Percentiles rank a stretch among this genome's conserved stretches.
Conservation (phyloP, 2,329 filamentous ascomycete species). For the Cryoendolithus antarcticus region DNA sequence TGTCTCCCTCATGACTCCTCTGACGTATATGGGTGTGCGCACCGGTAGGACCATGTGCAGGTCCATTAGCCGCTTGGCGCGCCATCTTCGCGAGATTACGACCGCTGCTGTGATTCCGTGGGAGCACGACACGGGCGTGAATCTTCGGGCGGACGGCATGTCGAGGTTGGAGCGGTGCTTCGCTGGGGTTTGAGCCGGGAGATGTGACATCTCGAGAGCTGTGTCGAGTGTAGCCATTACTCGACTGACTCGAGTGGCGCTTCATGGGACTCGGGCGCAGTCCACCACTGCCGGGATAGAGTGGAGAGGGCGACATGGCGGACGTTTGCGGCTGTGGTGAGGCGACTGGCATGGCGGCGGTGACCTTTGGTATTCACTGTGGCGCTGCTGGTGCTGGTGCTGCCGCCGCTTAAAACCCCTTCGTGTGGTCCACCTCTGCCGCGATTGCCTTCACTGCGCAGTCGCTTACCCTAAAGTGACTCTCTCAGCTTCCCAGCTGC, state of each 20-base stretch:
- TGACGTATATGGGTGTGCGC: constrained; percentile 15
- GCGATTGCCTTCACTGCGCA: too few relatives aligned
- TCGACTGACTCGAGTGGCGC: constrained; percentile 19
- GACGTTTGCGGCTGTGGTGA: background rate
- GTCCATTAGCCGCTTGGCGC: constrained; percentile 8
- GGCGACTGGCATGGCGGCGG: constrained; percentile 5
- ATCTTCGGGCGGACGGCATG: constrained; percentile 11
- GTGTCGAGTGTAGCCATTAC: constrained; percentile 7
- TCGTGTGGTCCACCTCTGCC: too few relatives aligned
- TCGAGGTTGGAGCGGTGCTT: constrained; percentile 12
- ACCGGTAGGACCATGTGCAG: constrained; percentile 9
- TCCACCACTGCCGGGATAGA: constrained; percentile 3
- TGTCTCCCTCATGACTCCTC: constrained; percentile 20
- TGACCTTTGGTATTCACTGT: background rate
- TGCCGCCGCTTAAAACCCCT: too few relatives aligned
- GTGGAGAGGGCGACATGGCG: constrained; percentile 5
- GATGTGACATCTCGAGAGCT: constrained; percentile 9
- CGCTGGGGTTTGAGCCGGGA: constrained; percentile 13
- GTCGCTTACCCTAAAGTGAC: too few relatives aligned
- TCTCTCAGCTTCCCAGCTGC: too few relatives aligned
- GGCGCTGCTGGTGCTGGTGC: too few relatives aligned
- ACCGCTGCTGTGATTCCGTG: constrained; percentile 21
- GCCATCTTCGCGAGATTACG: constrained; percentile 20
- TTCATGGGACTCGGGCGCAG: constrained; percentile 17
- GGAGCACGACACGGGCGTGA: constrained; percentile 21